Conservation (phyloP, 257 asterid species). For the Haberlea rhodopensis region DNA sequence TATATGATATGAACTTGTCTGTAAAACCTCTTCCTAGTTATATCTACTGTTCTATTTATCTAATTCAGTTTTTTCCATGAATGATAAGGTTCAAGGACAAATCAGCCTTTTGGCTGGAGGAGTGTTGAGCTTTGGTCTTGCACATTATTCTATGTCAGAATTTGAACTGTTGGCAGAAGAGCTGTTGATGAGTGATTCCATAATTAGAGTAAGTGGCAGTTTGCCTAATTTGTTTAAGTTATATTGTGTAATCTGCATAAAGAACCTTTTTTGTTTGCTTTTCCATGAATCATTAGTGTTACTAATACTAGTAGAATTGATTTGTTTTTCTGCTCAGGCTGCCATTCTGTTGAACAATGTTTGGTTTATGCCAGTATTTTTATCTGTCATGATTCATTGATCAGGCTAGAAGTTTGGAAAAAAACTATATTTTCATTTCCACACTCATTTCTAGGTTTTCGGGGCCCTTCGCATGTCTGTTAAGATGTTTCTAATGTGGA, state of each 20-base stretch:
- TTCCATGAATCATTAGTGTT: not conserved
- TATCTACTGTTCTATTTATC: too few relatives aligned
- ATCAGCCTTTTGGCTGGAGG: slow-evolving; percentile 76
- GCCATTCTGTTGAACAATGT: slow-evolving; percentile 19
- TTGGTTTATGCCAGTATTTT: too few relatives aligned
- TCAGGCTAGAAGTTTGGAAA: too few relatives aligned
- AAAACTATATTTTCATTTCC: slow-evolving; percentile 23
- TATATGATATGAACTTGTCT: too few relatives aligned
- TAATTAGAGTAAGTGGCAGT: slow-evolving; percentile 55
- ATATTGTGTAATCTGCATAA: slow-evolving; percentile 14
- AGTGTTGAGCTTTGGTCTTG: slow-evolving; percentile 88
- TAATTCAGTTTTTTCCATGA: slow-evolving; percentile 28
- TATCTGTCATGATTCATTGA: too few relatives aligned
- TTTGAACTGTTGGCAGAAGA: slow-evolving; percentile 96
- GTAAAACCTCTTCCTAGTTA: too few relatives aligned
- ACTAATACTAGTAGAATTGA: too few relatives aligned
- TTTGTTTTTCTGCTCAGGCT: slow-evolving; percentile 1
- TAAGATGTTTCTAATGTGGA: slow-evolving; percentile 97
- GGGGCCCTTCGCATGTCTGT: slow-evolving; percentile 99
- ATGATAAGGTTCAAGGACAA: slow-evolving; percentile 90
- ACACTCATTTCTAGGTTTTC: slow-evolving; percentile 62
- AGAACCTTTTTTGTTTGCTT: slow-evolving; percentile 7
- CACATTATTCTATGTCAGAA: slow-evolving; percentile 85
- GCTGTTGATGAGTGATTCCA: slow-evolving; percentile 91
- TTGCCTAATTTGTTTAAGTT: slow-evolving; percentile 12